These are phyloP conservation scores for Euphorbia celastroides DNA, from an alignment of 441 rosid species.

Conservation along the genomic window DNA sequence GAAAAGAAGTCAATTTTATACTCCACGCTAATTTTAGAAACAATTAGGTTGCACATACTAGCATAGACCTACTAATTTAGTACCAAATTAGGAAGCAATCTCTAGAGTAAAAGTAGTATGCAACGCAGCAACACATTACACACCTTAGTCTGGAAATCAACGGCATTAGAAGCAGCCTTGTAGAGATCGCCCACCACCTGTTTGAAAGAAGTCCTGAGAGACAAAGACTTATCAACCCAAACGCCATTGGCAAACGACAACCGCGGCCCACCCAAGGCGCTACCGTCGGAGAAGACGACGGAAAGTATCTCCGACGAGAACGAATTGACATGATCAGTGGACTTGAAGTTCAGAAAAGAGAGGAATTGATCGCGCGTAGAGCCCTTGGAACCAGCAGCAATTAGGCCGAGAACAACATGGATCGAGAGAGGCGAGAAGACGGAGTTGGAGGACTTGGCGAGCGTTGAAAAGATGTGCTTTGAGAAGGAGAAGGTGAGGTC, in stretches of 20 bases:
- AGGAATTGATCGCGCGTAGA: conserved; percentile 66
- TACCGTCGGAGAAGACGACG: conserved; percentile 65
- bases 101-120: not conserved
- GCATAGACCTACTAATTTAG: not conserved
- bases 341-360: conserved; percentile 57
- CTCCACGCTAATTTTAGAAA: not conserved
- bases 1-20: not conserved
- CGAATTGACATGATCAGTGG: conserved; percentile 46
- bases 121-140: no score
- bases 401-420: conserved; percentile 59
- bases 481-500: conserved; percentile 43
- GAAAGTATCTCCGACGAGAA: conserved; percentile 59
- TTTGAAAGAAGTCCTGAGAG: conserved; percentile 56
- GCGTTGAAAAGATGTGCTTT: conserved; percentile 32
- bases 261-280: conserved; percentile 52
- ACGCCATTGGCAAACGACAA: conserved; percentile 59
- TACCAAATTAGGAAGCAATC: not conserved
- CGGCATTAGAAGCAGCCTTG: conserved; percentile 53
- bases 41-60: not conserved
- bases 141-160: conserved; percentile 77
- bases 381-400: conserved; percentile 68
- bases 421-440: conserved; percentile 81
- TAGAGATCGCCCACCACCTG: conserved; percentile 44
- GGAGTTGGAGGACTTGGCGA: conserved; percentile 42
- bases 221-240: conserved; percentile 65